Evolutionary conservation across 1,139 yeast species (phyloP), one percentile per base, ranked within the genome.

Genomic region (Hemisphaericaspora subhashii): DNA sequence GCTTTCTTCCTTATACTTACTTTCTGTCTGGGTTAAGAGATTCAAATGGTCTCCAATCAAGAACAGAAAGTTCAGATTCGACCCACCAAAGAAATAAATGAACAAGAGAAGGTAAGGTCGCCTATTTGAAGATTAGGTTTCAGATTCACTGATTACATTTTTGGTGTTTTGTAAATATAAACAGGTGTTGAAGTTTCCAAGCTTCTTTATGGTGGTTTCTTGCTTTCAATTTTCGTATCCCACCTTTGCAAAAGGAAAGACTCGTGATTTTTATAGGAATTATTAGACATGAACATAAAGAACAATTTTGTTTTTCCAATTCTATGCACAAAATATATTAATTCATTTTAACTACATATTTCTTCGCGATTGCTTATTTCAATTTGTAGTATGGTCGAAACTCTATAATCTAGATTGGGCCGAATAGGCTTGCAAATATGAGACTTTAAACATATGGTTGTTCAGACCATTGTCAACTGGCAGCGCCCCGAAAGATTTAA

Each of bases 21-120:
- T 89, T 44, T 79, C 95, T 44, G 77, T 94, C 57, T 88, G 94
- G 87, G 90, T 89, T 58, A 92, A 94, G 86, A 87, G 86, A 73
- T 90, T 90, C 89, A 92, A 92, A 77, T 92, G 98, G 98, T 81
- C 90, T 62, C 85, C 90, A 60, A 77, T 92, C 70, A 90, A 90
- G 82, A 86, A 83, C 74, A 87, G 98, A 81, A 88, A 90, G 84
- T 78, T 88, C 68, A 81, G 82, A 61, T 92, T 84, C 79, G 86
- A 82, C 72, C 96, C 96, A 60, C 96, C 96, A 71, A 57, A 56
- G 42, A 57, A 57, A 35, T 49, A 57, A 45, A 27, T 25, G 27
- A 30, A 31, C n/a, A 16, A n/a, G 23, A 30, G 27, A 28, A 34
- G 29, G 22, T n/a, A 10, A 33, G 14, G 15, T 12, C 13, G 5